Percentiles rank a stretch among this genome's conserved stretches.
Conservation (phyloP, 164 flowering plant genomes). For the Buxus sempervirens region DNA sequence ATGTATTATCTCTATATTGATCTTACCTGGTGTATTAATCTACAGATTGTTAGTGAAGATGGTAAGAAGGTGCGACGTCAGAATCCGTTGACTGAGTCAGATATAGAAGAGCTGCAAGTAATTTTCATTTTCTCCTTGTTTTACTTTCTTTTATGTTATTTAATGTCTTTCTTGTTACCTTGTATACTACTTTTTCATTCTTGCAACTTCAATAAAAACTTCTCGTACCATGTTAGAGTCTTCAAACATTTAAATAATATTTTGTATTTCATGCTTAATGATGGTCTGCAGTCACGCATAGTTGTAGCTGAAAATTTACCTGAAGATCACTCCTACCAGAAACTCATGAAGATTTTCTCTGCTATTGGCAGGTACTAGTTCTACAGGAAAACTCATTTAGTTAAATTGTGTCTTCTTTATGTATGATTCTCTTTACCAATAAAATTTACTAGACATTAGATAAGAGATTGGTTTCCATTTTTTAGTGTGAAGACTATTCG, state of each 20-base stretch:
- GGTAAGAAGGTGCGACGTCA: constrained; percentile 79
- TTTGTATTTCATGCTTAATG: not conserved
- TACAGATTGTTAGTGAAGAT: constrained; percentile 86
- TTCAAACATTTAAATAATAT: too few species aligned
- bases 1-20: not conserved
- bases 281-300: constrained; percentile 64
- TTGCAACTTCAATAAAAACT: too few species aligned
- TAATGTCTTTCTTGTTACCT: not conserved
- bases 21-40: constrained; percentile 4
- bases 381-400: too few species aligned
- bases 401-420: too few species aligned
- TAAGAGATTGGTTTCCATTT: constrained; percentile 7
- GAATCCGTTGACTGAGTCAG: constrained; percentile 63
- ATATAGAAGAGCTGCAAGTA: constrained; percentile 91
- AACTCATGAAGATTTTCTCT: constrained; percentile 88
- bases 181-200: too few species aligned
- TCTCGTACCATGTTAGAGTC: too few species aligned
- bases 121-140: constrained; percentile 1
- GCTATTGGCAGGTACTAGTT: constrained; percentile 89
- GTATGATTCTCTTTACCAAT: not conserved
- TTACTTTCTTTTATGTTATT: not conserved
- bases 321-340: constrained; percentile 91
- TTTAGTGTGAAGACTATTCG: constrained; percentile 86
- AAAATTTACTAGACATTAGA: not conserved
- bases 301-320: constrained; percentile 93